phyloP scores from a whole-genome alignment of 305 asterid species.

The Ilex paraguariensis region DNA sequence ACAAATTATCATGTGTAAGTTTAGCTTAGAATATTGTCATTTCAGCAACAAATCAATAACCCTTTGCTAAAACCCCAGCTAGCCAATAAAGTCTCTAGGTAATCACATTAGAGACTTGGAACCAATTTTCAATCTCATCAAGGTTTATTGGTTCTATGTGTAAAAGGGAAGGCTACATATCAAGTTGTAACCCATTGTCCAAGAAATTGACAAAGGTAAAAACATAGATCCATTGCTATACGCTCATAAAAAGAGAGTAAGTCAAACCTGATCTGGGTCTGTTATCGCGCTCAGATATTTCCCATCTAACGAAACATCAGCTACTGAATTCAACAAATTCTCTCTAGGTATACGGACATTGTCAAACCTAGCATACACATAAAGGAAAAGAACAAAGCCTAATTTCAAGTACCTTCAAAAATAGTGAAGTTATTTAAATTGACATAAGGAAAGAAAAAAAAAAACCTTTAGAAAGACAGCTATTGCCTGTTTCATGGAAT shows the following conservation, averaged over 20 bases:
- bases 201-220: too few relatives aligned
- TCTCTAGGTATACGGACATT: slow-evolving; percentile 89
- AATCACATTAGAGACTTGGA: background rate
- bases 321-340: slow-evolving; percentile 86
- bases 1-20: slow-evolving; percentile 4
- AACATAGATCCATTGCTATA: background rate
- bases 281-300: slow-evolving; percentile 78
- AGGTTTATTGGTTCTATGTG: background rate
- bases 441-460: too few relatives aligned
- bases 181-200: too few relatives aligned
- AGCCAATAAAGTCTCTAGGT: background rate
- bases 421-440: too few relatives aligned
- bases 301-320: slow-evolving; percentile 91
- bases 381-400: too few relatives aligned
- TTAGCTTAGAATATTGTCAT: background rate
- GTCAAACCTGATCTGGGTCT: slow-evolving; percentile 80
- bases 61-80: background rate
- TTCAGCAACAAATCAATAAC: too few relatives aligned
- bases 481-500: too few relatives aligned
- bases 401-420: too few relatives aligned
- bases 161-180: background rate
- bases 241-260: background rate
- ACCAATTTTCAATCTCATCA: background rate
- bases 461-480: too few relatives aligned
- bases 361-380: slow-evolving; percentile 62